Evolutionary conservation across 257 asterid species (phyloP).

Genomic region (Solanum chmielewskii): DNA sequence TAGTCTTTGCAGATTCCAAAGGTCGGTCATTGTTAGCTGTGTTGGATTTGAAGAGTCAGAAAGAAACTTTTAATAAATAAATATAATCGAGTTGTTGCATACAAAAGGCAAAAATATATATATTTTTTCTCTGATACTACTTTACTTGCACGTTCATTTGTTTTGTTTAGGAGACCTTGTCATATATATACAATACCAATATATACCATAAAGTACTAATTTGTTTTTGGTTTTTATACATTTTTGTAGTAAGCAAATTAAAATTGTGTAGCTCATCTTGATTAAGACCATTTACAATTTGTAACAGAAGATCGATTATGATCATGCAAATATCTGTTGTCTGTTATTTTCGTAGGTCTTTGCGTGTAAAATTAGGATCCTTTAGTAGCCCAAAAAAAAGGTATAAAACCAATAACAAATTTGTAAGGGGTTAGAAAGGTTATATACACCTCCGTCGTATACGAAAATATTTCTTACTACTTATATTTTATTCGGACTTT

Average conservation of each 20-base stretch:
- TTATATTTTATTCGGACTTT: too few relatives aligned
- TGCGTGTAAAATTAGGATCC: not conserved
- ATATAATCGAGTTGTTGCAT: not conserved
- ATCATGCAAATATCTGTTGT: not conserved
- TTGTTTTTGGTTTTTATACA: not conserved
- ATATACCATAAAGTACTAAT: not conserved
- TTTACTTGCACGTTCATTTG: not conserved
- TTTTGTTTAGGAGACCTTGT: not conserved
- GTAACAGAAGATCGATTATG: not conserved
- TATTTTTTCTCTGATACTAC: not conserved
- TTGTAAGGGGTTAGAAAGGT: not conserved
- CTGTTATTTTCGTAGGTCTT: not conserved
- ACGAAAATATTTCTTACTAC: not conserved
- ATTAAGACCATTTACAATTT: not conserved
- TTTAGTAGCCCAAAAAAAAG: not conserved
- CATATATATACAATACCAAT: not conserved
- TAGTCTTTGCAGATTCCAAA: constrained; percentile 26
- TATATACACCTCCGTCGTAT: not conserved
- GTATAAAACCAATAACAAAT: not conserved
- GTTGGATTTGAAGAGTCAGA: constrained; percentile 5
- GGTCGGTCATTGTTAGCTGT: constrained; percentile 7
- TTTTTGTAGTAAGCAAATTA: not conserved
- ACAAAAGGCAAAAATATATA: not conserved
- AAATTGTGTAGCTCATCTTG: not conserved
- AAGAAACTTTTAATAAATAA: not conserved